These are phyloP conservation scores for Gossypium schwendimanii DNA, from an alignment of 441 rosid genomes.

Conservation along the genomic window DNA sequence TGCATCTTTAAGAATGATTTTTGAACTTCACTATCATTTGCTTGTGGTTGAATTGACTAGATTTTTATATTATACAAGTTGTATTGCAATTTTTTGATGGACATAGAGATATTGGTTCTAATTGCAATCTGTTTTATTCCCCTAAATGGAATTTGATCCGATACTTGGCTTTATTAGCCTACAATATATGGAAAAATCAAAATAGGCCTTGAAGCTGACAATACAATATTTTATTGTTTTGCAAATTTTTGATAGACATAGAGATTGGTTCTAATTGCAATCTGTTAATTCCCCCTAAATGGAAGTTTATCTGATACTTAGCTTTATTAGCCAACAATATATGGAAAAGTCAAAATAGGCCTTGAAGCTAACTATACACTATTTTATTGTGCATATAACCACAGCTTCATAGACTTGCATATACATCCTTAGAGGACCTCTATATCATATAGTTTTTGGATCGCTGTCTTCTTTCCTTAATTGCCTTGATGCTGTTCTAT, in stretches of 20 bases:
- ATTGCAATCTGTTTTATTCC: background rate
- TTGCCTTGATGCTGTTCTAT: constrained; percentile 4
- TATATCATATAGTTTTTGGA: background rate
- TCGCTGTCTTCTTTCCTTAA: background rate
- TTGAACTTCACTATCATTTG: background rate
- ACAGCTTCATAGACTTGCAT: background rate
- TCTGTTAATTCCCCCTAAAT: background rate
- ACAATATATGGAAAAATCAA: background rate
- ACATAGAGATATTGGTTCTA: background rate
- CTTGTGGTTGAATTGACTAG: background rate
- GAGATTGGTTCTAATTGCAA: background rate
- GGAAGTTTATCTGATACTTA: background rate
- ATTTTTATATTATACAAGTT: background rate
- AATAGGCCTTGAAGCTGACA: background rate
- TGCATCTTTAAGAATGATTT: background rate
- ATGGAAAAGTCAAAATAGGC: background rate
- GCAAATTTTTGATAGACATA: background rate
- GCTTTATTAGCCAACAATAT: background rate
- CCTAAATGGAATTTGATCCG: background rate
- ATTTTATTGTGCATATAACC: background rate
- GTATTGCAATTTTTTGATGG: background rate
- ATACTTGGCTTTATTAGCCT: background rate
- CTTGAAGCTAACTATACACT: background rate
- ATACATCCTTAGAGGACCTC: background rate
- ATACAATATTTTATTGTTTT: background rate